Percentiles rank a stretch among this genome's conserved stretches.
Evolutionary conservation across 2,329 filamentous ascomycete genomes (phyloP).

Genomic region (Cladophialophora carrionii): DNA sequence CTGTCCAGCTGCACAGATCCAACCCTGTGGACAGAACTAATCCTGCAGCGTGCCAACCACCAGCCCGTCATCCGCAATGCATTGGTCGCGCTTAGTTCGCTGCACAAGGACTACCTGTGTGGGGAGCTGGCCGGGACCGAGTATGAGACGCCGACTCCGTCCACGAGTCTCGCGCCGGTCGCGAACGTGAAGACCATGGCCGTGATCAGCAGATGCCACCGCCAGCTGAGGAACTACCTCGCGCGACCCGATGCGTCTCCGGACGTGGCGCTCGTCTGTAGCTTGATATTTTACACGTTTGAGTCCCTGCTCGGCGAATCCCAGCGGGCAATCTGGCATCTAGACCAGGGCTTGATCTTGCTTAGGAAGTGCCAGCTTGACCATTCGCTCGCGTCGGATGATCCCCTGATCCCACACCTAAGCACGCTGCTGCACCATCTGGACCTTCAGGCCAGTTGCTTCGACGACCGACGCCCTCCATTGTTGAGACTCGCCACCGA

Average conservation of each 20-base stretch:
- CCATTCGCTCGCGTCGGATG: constrained; percentile 4
- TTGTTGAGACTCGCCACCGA: constrained; percentile 28
- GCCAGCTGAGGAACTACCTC: constrained; percentile 39
- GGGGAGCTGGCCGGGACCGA: constrained; percentile 10
- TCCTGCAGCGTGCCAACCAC: constrained; percentile 65
- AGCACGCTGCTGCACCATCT: constrained; percentile 31
- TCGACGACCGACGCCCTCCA: constrained; percentile 26
- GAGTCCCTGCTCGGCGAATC: constrained; percentile 39
- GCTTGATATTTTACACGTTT: constrained; percentile 39
- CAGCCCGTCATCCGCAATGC: constrained; percentile 66
- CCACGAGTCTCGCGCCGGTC: background rate
- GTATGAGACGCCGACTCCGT: background rate
- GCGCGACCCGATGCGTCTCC: constrained; percentile 29
- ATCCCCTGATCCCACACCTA: constrained; percentile 25
- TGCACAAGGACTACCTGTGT: constrained; percentile 57
- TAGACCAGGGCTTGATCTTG: constrained; percentile 38
- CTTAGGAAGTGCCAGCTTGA: constrained; percentile 30
- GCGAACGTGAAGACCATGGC: constrained; percentile 12
- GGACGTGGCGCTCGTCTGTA: constrained; percentile 39
- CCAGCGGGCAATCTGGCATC: constrained; percentile 37
- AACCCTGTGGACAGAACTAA: constrained; percentile 66
- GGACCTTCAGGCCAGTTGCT: constrained; percentile 39
- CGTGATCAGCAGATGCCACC: constrained; percentile 38
- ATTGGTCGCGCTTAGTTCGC: constrained; percentile 65
- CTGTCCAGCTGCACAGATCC: constrained; percentile 69